Evolutionary conservation across 495 filamentous ascomycete species (phyloP).

Genomic region (Thermochaetoides thermophila): DNA sequence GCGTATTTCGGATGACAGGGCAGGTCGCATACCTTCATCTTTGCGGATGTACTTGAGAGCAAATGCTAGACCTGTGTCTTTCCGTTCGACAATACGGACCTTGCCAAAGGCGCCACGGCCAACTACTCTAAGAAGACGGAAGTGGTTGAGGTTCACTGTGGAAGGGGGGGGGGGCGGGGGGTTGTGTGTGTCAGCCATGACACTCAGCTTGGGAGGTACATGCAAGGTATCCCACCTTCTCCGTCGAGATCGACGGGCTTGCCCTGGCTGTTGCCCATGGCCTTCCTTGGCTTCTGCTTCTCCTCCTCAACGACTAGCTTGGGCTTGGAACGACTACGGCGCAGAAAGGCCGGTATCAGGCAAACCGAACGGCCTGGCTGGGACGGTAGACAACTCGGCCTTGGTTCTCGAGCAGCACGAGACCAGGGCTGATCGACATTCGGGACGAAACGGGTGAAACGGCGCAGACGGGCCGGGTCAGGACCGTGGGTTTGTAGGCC

Average conservation of each 20-base stretch:
- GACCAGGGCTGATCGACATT: no score
- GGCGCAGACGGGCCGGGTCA: no score
- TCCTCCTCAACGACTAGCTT: no score
- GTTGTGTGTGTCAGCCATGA: not conserved
- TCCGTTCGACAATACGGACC: slow-evolving; percentile 93
- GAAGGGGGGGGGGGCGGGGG: not conserved
- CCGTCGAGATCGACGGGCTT: slow-evolving; percentile 86
- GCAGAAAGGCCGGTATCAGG: no score
- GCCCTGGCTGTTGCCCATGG: slow-evolving; percentile 89
- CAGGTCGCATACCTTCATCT: slow-evolving; percentile 66
- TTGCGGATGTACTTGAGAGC: slow-evolving; percentile 97
- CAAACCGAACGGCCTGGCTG: no score
- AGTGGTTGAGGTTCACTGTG: slow-evolving; percentile 91
- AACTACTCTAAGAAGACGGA: slow-evolving; percentile 85
- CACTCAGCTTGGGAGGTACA: not conserved
- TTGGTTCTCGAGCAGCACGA: no score
- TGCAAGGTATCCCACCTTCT: slow-evolving; percentile 45
- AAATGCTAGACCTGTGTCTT: slow-evolving; percentile 82
- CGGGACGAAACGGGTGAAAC: no score
- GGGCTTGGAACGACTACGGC: no score
- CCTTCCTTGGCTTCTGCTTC: no score
- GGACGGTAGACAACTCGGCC: no score
- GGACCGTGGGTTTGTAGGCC: no score
- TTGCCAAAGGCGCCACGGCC: slow-evolving; percentile 97
- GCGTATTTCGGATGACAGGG: not conserved